Evolutionary conservation across 164 flowering plant species (phyloP).

Genomic region (Kalanchoe fedtschenkoi): DNA sequence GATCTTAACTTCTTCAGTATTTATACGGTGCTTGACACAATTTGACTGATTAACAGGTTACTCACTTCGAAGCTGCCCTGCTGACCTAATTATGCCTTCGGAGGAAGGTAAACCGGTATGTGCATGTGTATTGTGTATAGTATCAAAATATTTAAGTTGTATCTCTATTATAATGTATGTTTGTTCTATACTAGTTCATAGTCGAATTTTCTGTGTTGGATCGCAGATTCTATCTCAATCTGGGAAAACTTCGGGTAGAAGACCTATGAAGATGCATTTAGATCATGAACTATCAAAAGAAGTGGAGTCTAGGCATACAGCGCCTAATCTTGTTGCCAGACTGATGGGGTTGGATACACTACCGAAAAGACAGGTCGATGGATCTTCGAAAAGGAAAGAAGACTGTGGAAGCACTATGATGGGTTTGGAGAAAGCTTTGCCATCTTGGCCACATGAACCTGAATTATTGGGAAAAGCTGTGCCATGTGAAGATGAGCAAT

Average conservation of each 20-base stretch:
- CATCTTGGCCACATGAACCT: slow-evolving; percentile 33
- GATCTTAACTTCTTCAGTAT: neutral
- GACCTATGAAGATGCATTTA: slow-evolving; percentile 89
- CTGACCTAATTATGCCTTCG: slow-evolving; percentile 32
- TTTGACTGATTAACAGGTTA: slow-evolving; percentile 32
- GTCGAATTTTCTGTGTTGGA: neutral
- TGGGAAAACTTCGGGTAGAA: slow-evolving; percentile 24
- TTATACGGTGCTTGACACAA: neutral
- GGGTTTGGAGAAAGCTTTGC: slow-evolving; percentile 22
- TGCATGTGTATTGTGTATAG: neutral
- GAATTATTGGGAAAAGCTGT: slow-evolving; percentile 24
- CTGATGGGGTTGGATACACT: slow-evolving; percentile 92
- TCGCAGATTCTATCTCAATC: slow-evolving; percentile 49
- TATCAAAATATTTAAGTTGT: neutral
- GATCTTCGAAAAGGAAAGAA: slow-evolving; percentile 27
- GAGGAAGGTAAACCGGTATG: slow-evolving; percentile 50
- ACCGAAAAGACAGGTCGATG: slow-evolving; percentile 39
- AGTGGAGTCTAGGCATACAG: slow-evolving; percentile 38
- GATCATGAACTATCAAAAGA: slow-evolving; percentile 89
- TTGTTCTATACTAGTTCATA: slow-evolving; percentile 10
- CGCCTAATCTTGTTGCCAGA: slow-evolving; percentile 84
- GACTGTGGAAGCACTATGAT: slow-evolving; percentile 23
- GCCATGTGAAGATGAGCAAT: slow-evolving; percentile 18
- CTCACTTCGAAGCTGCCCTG: slow-evolving; percentile 35
- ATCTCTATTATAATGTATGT: neutral